Base-by-base conservation (phyloP, 1,284 basidiomycete species). In the Melampsora larici-populina region DNA sequence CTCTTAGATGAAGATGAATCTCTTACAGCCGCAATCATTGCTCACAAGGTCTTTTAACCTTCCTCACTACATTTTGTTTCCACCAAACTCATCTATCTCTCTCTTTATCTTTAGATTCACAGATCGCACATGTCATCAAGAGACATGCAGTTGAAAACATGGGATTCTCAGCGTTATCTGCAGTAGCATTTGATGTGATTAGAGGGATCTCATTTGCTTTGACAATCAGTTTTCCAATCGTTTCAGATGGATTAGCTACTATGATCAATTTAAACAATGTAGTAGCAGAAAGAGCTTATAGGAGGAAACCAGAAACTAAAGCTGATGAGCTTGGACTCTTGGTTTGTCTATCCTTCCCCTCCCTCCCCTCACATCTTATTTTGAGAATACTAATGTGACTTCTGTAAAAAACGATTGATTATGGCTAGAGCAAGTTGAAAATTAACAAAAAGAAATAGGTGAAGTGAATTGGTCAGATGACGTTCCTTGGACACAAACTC, bases 131-230 rank as follows among this genome's bases (percentile, higher is more conserved):
- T 80, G 86, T 87, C 0, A 82, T 84, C 0, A 85, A 87, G 78
- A 80, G 87, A 26, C 87, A 87, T 80, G 84, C 85, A 13, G 86
- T 87, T 15, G 87, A 87, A 81, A 87, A 86, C 79, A 81, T 85
- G 78, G 81, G 84, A 78, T 60, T 70, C 68, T 24, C 80, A 85
- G 85, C 87, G 86, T 82, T 80, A 86, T 60, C 85, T 2, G 85
- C 86, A 0, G 86, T 87, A 0, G 82, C 84, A 0, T 87, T 87
- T 78, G 87, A 87, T 79, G 84, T 87, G 15, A 80, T 87, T 0
- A 83, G 86, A 62, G 86, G 86, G 1, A 84, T 87, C 70, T 84
- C 85, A 0, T 87, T 85, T 80, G 86, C 86, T 0, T 80, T 87
- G 70, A 87, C 86, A 2, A 85, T 87, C 9, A 86, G 85, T 1